A percentile compares a stretch with the other conserved stretches of the same genome.
These are phyloP conservation scores for Bertia moriformis DNA, from an alignment of 2,329 filamentous ascomycete genomes.

Conservation along the genomic window DNA sequence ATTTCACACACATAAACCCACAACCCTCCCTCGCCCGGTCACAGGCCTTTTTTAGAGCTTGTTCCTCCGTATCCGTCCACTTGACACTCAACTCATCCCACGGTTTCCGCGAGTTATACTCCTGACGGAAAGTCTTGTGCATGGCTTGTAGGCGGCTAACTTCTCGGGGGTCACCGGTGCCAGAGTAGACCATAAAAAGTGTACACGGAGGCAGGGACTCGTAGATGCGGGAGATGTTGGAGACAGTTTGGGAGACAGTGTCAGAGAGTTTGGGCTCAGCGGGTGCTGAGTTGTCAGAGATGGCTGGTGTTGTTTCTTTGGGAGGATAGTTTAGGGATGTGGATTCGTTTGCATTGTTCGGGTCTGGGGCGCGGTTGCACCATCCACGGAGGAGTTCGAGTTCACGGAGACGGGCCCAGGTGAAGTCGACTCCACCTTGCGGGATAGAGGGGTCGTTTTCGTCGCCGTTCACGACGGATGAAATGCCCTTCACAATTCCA, in stretches of 20 bases:
- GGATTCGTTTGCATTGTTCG: slow-evolving; percentile 23
- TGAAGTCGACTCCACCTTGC: slow-evolving; percentile 39
- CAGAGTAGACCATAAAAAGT: slow-evolving; percentile 46
- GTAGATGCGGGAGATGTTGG: slow-evolving; percentile 33
- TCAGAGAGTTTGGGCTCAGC: slow-evolving; percentile 17
- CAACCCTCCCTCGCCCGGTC: slow-evolving; percentile 39
- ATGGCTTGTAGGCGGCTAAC: slow-evolving; percentile 36
- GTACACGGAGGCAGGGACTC: slow-evolving; percentile 40
- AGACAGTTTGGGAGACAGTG: slow-evolving; percentile 31
- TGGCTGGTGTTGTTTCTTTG: slow-evolving; percentile 10
- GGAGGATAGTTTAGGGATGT: slow-evolving; percentile 10
- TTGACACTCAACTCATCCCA: slow-evolving; percentile 48
- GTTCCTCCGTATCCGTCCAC: slow-evolving; percentile 51
- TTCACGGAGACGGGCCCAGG: slow-evolving; percentile 47
- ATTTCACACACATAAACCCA: slow-evolving; percentile 44
- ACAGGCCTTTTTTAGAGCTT: slow-evolving; percentile 38
- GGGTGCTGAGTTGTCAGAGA: background rate
- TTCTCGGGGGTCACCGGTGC: slow-evolving; percentile 46
- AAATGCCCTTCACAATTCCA: slow-evolving; percentile 38
- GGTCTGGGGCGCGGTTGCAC: slow-evolving; percentile 33
- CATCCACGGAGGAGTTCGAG: slow-evolving; percentile 44
- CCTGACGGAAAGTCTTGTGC: slow-evolving; percentile 37
- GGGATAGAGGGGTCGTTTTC: slow-evolving; percentile 24
- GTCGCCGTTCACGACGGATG: slow-evolving; percentile 32
- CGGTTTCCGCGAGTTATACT: slow-evolving; percentile 39